Conservation (phyloP, 768 basidiomycete species). For the Dacryopinax primogenitus region DNA sequence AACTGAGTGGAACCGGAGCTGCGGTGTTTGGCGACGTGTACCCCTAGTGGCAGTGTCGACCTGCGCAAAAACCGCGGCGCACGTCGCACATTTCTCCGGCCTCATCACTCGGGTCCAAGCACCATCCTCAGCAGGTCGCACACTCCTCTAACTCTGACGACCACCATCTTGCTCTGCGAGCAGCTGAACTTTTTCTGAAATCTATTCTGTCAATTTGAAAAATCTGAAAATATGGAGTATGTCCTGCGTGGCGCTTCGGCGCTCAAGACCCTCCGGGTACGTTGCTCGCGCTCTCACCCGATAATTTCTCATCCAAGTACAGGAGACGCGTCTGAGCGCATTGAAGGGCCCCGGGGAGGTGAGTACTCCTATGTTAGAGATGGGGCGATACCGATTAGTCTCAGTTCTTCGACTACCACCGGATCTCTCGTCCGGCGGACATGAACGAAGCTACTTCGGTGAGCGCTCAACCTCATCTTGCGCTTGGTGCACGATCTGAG, state of each 20-base stretch:
- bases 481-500: not conserved
- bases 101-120: not conserved
- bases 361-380: not conserved
- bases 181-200: not conserved
- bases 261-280: not conserved
- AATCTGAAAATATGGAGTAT: not conserved
- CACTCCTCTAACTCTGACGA: not conserved
- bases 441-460: constrained; percentile 58
- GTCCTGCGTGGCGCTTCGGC: not conserved
- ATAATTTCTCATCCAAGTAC: constrained; percentile 8
- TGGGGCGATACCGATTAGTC: constrained; percentile 11
- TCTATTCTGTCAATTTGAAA: not conserved
- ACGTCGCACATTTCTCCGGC: not conserved
- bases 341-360: constrained; percentile 41
- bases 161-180: not conserved
- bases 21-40: constrained; percentile 1
- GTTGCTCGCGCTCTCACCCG: not conserved
- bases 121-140: not conserved
- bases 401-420: constrained; percentile 77
- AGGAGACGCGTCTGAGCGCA: constrained; percentile 71
- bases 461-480: constrained; percentile 10
- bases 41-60: not conserved
- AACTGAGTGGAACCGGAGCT: too few relatives aligned
- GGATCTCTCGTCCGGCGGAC: constrained; percentile 73
- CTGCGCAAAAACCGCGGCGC: not conserved